A percentile compares a stretch with the other conserved stretches of the same genome.
These are phyloP conservation scores for Xerocomellus chrysenteron DNA, from an alignment of 768 basidiomycete species.

Conservation along the genomic window DNA sequence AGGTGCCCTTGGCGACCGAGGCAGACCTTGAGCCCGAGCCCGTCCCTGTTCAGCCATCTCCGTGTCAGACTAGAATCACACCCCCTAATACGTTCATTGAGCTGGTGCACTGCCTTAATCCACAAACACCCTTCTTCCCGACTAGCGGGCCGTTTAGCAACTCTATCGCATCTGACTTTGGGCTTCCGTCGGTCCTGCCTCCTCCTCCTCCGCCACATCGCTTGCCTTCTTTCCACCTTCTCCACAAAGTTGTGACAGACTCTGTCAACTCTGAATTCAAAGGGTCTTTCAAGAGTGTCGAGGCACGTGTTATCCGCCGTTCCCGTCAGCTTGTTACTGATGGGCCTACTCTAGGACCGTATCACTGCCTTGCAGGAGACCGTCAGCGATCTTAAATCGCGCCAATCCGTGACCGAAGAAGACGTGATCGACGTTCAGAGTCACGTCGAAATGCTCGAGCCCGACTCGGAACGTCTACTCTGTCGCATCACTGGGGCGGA, in stretches of 20 bases:
- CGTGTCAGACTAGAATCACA: slow-evolving; percentile 12
- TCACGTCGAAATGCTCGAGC: slow-evolving; percentile 40
- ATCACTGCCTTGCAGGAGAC: slow-evolving; percentile 21
- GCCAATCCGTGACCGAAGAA: slow-evolving; percentile 27
- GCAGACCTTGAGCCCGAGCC: slow-evolving; percentile 5
- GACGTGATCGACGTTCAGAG: slow-evolving; percentile 35
- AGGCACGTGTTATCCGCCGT: slow-evolving; percentile 11
- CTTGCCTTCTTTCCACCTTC: slow-evolving; percentile 12
- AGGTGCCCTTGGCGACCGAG: slow-evolving; percentile 4
- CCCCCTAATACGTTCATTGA: slow-evolving; percentile 10
- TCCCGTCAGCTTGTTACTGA: background rate
- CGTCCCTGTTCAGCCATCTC: background rate
- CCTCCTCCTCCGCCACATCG: slow-evolving; percentile 8
- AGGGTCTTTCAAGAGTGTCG: slow-evolving; percentile 20
- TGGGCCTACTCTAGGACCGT: slow-evolving; percentile 20
- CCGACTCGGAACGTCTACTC: slow-evolving; percentile 32
- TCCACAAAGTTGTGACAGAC: slow-evolving; percentile 19
- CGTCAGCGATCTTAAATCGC: slow-evolving; percentile 20
- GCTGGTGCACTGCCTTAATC: slow-evolving; percentile 21
- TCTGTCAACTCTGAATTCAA: slow-evolving; percentile 23
- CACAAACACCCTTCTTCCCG: slow-evolving; percentile 19
- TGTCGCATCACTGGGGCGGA: slow-evolving; percentile 28
- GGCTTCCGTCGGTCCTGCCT: slow-evolving; percentile 11
- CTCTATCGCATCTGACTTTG: slow-evolving; percentile 21
- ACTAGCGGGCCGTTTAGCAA: slow-evolving; percentile 18